Percentiles rank a stretch among this genome's conserved stretches.
Evolutionary conservation across 495 filamentous ascomycete species (phyloP).

Genomic region (Trichoderma virens): DNA sequence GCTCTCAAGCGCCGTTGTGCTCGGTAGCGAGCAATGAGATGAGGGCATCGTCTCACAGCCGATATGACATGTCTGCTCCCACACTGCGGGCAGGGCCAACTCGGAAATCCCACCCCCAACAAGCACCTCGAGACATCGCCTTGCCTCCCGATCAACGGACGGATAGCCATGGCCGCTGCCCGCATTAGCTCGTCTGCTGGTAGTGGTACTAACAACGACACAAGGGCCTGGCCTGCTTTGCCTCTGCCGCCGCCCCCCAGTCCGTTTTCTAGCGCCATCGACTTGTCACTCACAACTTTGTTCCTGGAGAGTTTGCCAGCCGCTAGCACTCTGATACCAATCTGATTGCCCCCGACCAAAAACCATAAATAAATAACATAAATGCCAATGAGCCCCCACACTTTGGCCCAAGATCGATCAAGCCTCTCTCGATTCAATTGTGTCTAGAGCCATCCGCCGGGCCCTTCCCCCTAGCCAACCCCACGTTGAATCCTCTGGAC

Average conservation of each 20-base stretch:
- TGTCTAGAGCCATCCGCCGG: not conserved
- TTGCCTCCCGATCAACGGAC: conserved; percentile 6
- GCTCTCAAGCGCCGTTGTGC: not conserved
- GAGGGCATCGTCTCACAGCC: conserved; percentile 6
- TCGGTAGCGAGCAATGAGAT: not conserved
- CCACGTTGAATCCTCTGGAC: not conserved
- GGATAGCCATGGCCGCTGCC: conserved; percentile 6
- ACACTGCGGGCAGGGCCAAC: conserved; percentile 2
- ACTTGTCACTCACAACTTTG: conserved; percentile 5
- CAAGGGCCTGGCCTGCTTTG: not conserved
- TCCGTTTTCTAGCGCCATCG: not conserved
- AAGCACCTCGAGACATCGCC: not conserved
- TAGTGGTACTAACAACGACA: not conserved
- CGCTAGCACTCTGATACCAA: too few species aligned
- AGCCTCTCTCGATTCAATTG: not conserved
- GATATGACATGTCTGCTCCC: conserved; percentile 8
- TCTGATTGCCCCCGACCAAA: not conserved
- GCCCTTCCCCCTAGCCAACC: not conserved
- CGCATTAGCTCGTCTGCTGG: not conserved
- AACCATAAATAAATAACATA: not conserved
- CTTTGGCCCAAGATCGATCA: conserved; percentile 2
- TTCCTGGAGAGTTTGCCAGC: conserved; percentile 6
- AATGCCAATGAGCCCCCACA: not conserved
- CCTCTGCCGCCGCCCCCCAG: not conserved
- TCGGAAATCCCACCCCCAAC: not conserved